Conservation (phyloP, 2,329 filamentous ascomycete genomes). For the Epichloe coenophiala region DNA sequence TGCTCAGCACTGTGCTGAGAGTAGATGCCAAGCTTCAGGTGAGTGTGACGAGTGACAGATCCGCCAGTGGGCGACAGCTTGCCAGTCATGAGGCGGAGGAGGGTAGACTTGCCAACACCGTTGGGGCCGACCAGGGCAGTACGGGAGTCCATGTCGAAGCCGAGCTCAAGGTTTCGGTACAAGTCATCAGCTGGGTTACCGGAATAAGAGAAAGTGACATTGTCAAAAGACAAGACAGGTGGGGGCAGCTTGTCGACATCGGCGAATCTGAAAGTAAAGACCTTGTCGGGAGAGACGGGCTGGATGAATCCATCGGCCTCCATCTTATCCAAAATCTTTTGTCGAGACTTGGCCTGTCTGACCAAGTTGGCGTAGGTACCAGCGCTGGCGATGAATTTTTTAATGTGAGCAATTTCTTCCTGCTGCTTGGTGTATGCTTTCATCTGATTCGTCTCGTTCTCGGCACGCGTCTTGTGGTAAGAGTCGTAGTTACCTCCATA, state of each 20-base stretch:
- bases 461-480: conserved; percentile 83
- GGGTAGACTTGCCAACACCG: conserved; percentile 96
- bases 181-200: conserved; percentile 80
- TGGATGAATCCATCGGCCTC: conserved; percentile 98
- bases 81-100: conserved; percentile 92
- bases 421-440: conserved; percentile 99
- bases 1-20: conserved; percentile 97
- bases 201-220: conserved; percentile 97
- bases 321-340: conserved; percentile 99
- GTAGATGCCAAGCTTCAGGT: conserved; percentile 97
- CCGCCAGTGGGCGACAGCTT: conserved; percentile 78
- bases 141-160: conserved; percentile 99
- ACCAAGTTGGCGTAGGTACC: conserved; percentile 99
- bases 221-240: conserved; percentile 88
- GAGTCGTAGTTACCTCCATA: conserved; percentile 99
- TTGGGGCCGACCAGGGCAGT: conserved; percentile 95
- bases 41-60: conserved; percentile 79
- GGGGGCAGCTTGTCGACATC: conserved; percentile 99
- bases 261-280: conserved; percentile 97
- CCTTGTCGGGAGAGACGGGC: conserved; percentile 67
- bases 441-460: conserved; percentile 96
- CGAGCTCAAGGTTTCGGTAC: conserved; percentile 92
- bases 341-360: conserved; percentile 93
- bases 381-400: conserved; percentile 98
- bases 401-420: conserved; percentile 98